phyloP scores from a whole-genome alignment of 2,329 filamentous ascomycete species.

The Cladophialophora chaetospira region DNA sequence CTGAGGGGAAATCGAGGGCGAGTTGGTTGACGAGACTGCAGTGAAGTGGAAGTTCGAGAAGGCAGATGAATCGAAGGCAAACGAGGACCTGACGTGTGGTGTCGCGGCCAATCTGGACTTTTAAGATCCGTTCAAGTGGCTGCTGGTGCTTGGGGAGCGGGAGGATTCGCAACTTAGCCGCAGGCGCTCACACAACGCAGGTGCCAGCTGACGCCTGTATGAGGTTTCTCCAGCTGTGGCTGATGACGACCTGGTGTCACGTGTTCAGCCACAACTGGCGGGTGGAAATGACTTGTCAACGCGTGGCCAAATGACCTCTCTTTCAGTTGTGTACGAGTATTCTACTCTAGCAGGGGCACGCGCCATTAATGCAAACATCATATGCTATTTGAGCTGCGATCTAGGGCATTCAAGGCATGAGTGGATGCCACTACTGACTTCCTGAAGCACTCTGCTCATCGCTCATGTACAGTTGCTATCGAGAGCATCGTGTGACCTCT shows the following conservation, averaged over 20 bases:
- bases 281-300: background rate
- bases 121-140: conserved; percentile 11
- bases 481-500: no score
- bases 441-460: no score
- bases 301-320: background rate
- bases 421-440: no score
- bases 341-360: no score
- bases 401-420: no score
- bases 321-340: no score
- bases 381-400: no score
- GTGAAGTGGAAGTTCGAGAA: conserved; percentile 2
- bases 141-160: no score
- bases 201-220: conserved; percentile 11
- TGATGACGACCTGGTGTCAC: conserved; percentile 5
- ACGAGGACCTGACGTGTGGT: conserved; percentile 7
- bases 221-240: conserved; percentile 2
- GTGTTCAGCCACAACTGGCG: conserved; percentile 6
- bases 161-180: conserved; percentile 4
- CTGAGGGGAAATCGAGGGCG: background rate
- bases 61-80: conserved; percentile 3
- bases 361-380: no score
- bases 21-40: background rate
- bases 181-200: conserved; percentile 8
- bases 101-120: conserved; percentile 15
- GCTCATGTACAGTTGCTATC: no score